phyloP scores from a whole-genome alignment of 2,329 filamentous ascomycete species.

The Pyricularia sp. region DNA sequence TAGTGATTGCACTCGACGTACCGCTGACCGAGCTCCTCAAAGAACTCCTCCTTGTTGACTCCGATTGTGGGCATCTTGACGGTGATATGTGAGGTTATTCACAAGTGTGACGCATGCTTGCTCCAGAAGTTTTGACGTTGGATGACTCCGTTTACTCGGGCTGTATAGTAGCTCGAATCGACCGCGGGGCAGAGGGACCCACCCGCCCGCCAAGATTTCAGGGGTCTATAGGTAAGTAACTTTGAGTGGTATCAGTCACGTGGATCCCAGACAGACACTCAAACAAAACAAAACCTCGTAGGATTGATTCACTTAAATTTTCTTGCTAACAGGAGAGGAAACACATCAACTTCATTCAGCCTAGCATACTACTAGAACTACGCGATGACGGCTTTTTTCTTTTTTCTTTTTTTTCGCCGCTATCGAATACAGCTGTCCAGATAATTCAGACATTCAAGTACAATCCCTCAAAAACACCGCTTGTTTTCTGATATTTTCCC shows the following conservation, averaged over 20 bases:
- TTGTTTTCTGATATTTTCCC: no score
- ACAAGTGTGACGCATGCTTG: neutral
- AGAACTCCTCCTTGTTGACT: constrained; percentile 7
- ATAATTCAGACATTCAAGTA: no score
- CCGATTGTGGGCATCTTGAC: constrained; percentile 5
- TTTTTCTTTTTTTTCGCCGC: no score
- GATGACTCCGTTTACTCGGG: neutral
- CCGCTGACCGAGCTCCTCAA: constrained; percentile 5
- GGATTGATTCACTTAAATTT: no score
- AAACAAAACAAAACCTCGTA: no score
- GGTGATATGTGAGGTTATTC: constrained; percentile 3
- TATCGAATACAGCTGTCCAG: no score
- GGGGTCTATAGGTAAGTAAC: neutral
- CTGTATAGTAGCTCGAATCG: neutral
- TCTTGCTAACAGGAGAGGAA: no score
- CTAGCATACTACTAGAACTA: no score
- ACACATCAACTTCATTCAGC: no score
- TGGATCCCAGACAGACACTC: neutral
- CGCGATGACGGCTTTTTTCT: no score
- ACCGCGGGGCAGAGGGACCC: neutral
- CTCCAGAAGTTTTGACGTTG: neutral
- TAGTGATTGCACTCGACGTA: neutral
- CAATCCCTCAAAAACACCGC: no score
- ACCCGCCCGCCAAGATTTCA: neutral
- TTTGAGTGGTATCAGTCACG: neutral